Percentiles rank a stretch among this genome's conserved stretches.
These are phyloP conservation scores for Alnus glutinosa DNA, from an alignment of 306 rosid species.

Conservation along the genomic window DNA sequence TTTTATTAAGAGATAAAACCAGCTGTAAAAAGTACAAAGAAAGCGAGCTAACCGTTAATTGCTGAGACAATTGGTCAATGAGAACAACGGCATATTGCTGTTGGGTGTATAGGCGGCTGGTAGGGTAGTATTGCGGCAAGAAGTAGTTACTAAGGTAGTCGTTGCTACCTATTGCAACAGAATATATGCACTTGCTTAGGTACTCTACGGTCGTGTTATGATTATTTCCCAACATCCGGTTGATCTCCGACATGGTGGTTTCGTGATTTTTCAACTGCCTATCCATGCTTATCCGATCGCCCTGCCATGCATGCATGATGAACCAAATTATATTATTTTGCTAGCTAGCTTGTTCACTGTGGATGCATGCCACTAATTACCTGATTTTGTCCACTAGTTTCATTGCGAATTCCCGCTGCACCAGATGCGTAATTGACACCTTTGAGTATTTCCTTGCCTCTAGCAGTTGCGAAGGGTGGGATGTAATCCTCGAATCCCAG, in stretches of 20 bases:
- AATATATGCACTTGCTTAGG: conserved; percentile 28
- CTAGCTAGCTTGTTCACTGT: too few species aligned
- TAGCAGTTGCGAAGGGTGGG: background rate
- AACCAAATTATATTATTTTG: background rate
- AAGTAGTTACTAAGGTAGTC: conserved; percentile 32
- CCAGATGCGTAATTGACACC: conserved; percentile 33
- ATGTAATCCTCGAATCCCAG: conserved; percentile 1
- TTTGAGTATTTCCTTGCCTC: background rate
- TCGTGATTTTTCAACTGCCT: conserved; percentile 27
- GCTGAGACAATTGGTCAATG: background rate
- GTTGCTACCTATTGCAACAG: conserved; percentile 20
- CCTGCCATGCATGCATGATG: conserved; percentile 16
- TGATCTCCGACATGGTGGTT: background rate
- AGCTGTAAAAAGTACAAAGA: background rate
- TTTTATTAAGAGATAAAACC: background rate
- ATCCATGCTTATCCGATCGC: conserved; percentile 13
- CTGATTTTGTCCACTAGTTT: background rate
- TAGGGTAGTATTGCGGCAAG: background rate
- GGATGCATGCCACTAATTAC: background rate
- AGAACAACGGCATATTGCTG: conserved; percentile 21
- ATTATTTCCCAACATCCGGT: background rate
- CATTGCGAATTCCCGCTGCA: conserved; percentile 15
- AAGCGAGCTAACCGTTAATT: conserved; percentile 18
- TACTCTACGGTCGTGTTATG: background rate
- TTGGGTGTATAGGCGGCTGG: conserved; percentile 13